Percentiles rank a stretch among this genome's conserved stretches.
Evolutionary conservation across 108 stramenopile species (phyloP).

Genomic region (Asterionellopsis glacialis): DNA sequence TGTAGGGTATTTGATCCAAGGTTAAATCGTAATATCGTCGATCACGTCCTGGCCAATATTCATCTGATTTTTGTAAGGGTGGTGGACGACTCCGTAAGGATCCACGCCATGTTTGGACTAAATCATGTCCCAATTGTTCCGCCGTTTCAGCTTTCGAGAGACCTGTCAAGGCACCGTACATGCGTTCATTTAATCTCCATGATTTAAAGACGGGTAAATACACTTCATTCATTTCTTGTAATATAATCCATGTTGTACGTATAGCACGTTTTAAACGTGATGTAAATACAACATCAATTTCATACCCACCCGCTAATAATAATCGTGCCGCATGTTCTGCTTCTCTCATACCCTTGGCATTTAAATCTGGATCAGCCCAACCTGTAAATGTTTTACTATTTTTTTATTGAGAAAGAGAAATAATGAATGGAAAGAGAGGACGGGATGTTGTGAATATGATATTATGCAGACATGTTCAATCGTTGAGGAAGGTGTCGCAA

Average conservation of each 20-base stretch:
- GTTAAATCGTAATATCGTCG: slow-evolving; percentile 78
- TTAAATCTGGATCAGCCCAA: slow-evolving; percentile 82
- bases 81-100: slow-evolving; percentile 70
- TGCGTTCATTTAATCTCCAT: slow-evolving; percentile 93
- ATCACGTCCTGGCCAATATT: slow-evolving; percentile 86
- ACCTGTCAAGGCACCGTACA: slow-evolving; percentile 91
- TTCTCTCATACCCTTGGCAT: slow-evolving; percentile 56
- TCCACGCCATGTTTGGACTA: slow-evolving; percentile 79
- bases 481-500: no score
- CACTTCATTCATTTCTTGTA: slow-evolving; percentile 83
- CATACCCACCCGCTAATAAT: slow-evolving; percentile 78
- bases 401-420: no score
- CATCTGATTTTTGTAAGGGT: slow-evolving; percentile 51
- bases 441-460: no score
- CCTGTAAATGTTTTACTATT: slow-evolving; percentile 65
- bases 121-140: slow-evolving; percentile 65
- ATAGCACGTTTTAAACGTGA: slow-evolving; percentile 89
- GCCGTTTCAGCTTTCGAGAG: slow-evolving; percentile 84
- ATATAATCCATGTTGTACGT: slow-evolving; percentile 80
- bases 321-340: slow-evolving; percentile 57
- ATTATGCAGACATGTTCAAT: no score
- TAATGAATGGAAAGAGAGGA: no score
- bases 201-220: slow-evolving; percentile 88
- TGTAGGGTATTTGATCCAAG: slow-evolving; percentile 76
- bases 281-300: slow-evolving; percentile 90